Evolutionary conservation across 805 yeast genomes (phyloP).

Genomic region (Yamadazyma takamatsuzukensis): DNA sequence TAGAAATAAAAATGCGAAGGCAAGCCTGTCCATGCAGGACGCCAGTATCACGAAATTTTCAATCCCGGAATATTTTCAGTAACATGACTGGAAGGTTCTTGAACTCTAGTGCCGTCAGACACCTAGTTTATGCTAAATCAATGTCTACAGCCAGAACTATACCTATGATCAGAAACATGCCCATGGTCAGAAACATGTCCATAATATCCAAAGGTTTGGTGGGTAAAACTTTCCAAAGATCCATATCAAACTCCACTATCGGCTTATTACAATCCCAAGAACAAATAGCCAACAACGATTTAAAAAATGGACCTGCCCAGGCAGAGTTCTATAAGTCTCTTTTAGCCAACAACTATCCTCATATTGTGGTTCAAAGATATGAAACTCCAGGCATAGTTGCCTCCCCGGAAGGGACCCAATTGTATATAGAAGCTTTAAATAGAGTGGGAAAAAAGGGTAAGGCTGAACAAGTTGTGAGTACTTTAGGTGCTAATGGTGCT

Average conservation of each 20-base stretch:
- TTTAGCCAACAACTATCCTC: slow-evolving; percentile 84
- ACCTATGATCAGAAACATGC: too few species aligned
- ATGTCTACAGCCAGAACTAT: too few species aligned
- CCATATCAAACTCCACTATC: slow-evolving; percentile 12
- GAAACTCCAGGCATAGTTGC: slow-evolving; percentile 93
- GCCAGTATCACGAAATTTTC: too few species aligned
- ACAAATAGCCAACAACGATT: slow-evolving; percentile 77
- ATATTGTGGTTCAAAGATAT: slow-evolving; percentile 88
- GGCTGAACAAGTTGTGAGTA: slow-evolving; percentile 56
- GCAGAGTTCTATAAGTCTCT: slow-evolving; percentile 78
- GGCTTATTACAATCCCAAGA: slow-evolving; percentile 50
- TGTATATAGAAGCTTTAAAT: slow-evolving; percentile 78
- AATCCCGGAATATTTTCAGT: too few species aligned
- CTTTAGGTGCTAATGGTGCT: slow-evolving; percentile 24
- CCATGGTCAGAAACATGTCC: too few species aligned
- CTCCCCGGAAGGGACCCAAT: slow-evolving; percentile 70
- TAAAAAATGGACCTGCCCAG: slow-evolving; percentile 67
- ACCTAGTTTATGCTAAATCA: too few species aligned
- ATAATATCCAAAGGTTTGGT: too few species aligned
- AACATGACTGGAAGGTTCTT: too few species aligned
- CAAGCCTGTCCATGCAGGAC: too few species aligned
- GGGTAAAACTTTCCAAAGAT: too few species aligned
- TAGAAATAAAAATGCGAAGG: too few species aligned
- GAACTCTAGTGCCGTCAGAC: too few species aligned
- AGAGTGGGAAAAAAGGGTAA: slow-evolving; percentile 74